These are phyloP conservation scores for Gilbertella persicaria DNA, from an alignment of 371 early-diverging fungal species.

Conservation along the genomic window DNA sequence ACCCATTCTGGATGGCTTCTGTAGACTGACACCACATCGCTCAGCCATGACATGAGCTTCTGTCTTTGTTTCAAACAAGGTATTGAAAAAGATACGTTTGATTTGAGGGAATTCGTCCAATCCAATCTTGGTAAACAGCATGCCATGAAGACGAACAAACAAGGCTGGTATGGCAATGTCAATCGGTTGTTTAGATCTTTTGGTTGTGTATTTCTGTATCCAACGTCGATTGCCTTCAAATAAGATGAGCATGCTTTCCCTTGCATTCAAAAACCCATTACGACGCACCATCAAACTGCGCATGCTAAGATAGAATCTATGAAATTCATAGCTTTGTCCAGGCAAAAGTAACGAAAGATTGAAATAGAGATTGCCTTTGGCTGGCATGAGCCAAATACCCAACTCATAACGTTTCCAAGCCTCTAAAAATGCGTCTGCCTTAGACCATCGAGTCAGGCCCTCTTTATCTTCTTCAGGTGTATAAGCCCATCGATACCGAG, in stretches of 20 bases:
- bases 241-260: constrained; percentile 44
- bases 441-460: constrained; percentile 4
- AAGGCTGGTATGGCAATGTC: constrained; percentile 33
- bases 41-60: background rate
- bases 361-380: constrained; percentile 53
- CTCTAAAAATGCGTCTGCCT: constrained; percentile 35
- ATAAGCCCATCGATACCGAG: constrained; percentile 62
- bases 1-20: background rate
- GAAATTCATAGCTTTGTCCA: constrained; percentile 25
- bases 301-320: constrained; percentile 44
- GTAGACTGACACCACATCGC: too few species aligned
- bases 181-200: constrained; percentile 2
- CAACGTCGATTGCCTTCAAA: constrained; percentile 50
- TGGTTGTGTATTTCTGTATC: constrained; percentile 19
- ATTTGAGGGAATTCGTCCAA: constrained; percentile 55
- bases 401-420: constrained; percentile 58
- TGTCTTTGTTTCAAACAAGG: constrained; percentile 25
- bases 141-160: constrained; percentile 61
- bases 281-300: constrained; percentile 52
- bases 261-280: constrained; percentile 47
- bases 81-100: constrained; percentile 38
- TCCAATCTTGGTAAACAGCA: constrained; percentile 69
- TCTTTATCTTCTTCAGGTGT: constrained; percentile 27
- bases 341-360: constrained; percentile 39
- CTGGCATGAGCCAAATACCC: constrained; percentile 61